Percentiles rank a stretch among this genome's conserved stretches.
These are phyloP conservation scores for Zymoseptoria pseudotritici DNA, from an alignment of 2,329 filamentous ascomycete species.

Conservation along the genomic window DNA sequence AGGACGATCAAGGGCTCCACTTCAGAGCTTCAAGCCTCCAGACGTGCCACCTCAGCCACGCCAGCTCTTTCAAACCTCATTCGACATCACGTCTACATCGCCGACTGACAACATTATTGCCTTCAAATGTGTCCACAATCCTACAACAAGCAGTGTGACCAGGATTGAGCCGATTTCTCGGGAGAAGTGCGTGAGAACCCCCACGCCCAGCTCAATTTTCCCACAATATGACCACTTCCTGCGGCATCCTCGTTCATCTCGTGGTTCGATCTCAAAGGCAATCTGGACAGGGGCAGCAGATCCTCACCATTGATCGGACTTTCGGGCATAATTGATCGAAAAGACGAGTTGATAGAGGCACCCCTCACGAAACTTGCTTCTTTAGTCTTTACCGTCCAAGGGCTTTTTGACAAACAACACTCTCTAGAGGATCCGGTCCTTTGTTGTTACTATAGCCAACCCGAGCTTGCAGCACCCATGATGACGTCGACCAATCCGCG, in stretches of 20 bases:
- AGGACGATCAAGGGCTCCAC: background rate
- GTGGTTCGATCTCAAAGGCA: background rate
- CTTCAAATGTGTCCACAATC: background rate
- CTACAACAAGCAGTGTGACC: background rate
- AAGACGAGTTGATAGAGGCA: background rate
- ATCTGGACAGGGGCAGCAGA: background rate
- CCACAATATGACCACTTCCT: background rate
- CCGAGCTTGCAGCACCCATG: background rate
- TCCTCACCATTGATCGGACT: background rate
- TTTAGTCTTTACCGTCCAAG: background rate
- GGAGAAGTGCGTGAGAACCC: background rate
- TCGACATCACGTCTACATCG: background rate
- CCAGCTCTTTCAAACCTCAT: background rate
- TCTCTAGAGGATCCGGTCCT: background rate
- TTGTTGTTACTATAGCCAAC: background rate
- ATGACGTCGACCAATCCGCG: background rate
- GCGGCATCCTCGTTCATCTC: background rate
- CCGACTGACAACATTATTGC: background rate
- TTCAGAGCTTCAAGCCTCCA: background rate
- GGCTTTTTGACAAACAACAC: background rate
- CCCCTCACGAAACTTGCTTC: background rate
- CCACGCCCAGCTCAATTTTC: background rate
- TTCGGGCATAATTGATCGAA: background rate
- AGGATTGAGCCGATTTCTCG: background rate
- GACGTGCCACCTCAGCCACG: background rate